These are phyloP conservation scores for Coprinopsis strossmayeri DNA, from an alignment of 768 basidiomycete genomes.

Conservation along the genomic window DNA sequence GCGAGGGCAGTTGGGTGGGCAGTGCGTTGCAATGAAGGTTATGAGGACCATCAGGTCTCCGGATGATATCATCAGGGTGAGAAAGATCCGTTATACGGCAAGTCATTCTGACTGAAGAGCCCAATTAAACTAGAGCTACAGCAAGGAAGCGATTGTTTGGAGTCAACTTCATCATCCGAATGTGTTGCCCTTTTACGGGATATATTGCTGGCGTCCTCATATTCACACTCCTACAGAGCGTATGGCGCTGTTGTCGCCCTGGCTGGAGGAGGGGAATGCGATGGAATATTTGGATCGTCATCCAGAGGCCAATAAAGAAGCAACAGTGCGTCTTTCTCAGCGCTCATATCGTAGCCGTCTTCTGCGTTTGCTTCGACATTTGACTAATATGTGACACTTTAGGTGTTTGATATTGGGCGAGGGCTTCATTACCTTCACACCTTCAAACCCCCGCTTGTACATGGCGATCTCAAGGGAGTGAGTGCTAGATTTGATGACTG, in stretches of 20 bases:
- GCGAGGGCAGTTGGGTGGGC: neutral
- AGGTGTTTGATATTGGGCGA: constrained; percentile 12
- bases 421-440: constrained; percentile 11
- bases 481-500: neutral
- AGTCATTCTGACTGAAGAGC: neutral
- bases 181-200: constrained; percentile 13
- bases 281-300: constrained; percentile 9
- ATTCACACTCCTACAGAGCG: constrained; percentile 1
- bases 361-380: too few species aligned
- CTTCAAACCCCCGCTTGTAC: constrained; percentile 7
- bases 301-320: constrained; percentile 3
- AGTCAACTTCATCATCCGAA: constrained; percentile 12
- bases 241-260: constrained; percentile 12
- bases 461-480: constrained; percentile 12
- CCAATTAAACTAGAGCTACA: neutral
- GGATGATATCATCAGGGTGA: neutral
- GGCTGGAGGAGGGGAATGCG: constrained; percentile 13
- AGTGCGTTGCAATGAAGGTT: constrained; percentile 1
- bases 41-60: neutral
- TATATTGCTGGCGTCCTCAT: constrained; percentile 8
- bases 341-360: too few species aligned
- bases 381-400: too few species aligned
- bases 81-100: neutral
- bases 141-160: constrained; percentile 12
- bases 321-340: constrained; percentile 5